A percentile compares a stretch with the other conserved stretches of the same genome.
Evolutionary conservation across 129 eudicot species (phyloP).

Genomic region (Flaveria trinervia): DNA sequence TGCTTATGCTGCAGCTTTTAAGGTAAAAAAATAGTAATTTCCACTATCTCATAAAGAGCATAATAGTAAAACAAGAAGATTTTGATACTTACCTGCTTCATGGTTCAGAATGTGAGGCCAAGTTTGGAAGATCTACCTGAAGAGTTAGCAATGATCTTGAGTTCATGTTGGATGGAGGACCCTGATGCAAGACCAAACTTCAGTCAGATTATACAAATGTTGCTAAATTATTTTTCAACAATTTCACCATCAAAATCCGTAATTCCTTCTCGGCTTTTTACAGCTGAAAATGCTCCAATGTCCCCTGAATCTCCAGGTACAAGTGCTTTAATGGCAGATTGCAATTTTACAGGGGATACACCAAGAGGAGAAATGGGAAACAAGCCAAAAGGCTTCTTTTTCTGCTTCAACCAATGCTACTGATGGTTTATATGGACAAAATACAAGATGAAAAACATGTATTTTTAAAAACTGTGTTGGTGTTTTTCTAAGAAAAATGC

Average conservation of each 20-base stretch:
- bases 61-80: conserved; percentile 11
- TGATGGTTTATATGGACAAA: conserved; percentile 29
- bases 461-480: conserved; percentile 33
- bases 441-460: conserved; percentile 42
- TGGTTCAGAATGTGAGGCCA: conserved; percentile 57
- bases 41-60: not conserved
- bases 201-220: conserved; percentile 58
- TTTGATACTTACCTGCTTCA: conserved; percentile 19
- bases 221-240: conserved; percentile 46
- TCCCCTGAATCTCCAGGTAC: conserved; percentile 70
- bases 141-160: conserved; percentile 47
- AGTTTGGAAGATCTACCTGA: conserved; percentile 52
- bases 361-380: conserved; percentile 43
- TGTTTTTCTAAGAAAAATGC: conserved; percentile 45
- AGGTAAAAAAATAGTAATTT: conserved; percentile 36
- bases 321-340: conserved; percentile 53
- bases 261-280: conserved; percentile 51
- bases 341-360: conserved; percentile 46
- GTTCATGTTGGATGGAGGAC: conserved; percentile 66
- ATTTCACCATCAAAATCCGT: conserved; percentile 41
- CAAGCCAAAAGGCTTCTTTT: conserved; percentile 56
- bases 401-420: conserved; percentile 55
- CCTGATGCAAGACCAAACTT: conserved; percentile 57
- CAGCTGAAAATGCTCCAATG: conserved; percentile 43
- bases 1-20: conserved; percentile 69